Evolutionary conservation across 495 filamentous ascomycete genomes (phyloP).

Genomic region (Penicillium mononematosum): DNA sequence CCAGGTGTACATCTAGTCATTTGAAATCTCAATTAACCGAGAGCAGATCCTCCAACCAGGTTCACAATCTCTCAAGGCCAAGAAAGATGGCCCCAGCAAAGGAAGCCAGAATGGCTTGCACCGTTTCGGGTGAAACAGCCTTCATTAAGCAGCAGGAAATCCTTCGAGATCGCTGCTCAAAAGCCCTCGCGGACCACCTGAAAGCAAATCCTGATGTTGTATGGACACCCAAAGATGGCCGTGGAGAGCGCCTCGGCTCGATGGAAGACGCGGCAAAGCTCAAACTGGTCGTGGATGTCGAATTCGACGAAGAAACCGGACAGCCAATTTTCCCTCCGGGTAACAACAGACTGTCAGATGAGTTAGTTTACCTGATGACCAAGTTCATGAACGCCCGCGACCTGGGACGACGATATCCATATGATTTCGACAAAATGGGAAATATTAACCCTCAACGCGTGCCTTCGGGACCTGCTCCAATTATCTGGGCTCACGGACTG

Average conservation of each 20-base stretch:
- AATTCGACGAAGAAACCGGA: constrained; percentile 2
- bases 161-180: background rate
- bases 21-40: background rate
- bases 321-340: constrained; percentile 14
- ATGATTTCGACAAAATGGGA: constrained; percentile 18
- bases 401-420: constrained; percentile 14
- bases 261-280: background rate
- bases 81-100: background rate
- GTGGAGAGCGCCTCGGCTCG: background rate
- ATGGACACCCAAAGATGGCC: background rate
- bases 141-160: background rate
- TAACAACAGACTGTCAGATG: constrained; percentile 22
- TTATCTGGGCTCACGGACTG: constrained; percentile 26
- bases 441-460: constrained; percentile 20
- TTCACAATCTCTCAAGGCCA: background rate
- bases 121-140: background rate
- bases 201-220: background rate
- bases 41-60: background rate
- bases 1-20: no score
- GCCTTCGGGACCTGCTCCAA: constrained; percentile 14
- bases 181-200: background rate
- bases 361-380: constrained; percentile 26
- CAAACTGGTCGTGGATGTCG: background rate
- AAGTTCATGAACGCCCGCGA: constrained; percentile 8
- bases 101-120: constrained; percentile 3